Evolutionary conservation across 805 yeast species (phyloP), one percentile per base, ranked within the genome.

Genomic region (Sugiyamaella floridensis): DNA sequence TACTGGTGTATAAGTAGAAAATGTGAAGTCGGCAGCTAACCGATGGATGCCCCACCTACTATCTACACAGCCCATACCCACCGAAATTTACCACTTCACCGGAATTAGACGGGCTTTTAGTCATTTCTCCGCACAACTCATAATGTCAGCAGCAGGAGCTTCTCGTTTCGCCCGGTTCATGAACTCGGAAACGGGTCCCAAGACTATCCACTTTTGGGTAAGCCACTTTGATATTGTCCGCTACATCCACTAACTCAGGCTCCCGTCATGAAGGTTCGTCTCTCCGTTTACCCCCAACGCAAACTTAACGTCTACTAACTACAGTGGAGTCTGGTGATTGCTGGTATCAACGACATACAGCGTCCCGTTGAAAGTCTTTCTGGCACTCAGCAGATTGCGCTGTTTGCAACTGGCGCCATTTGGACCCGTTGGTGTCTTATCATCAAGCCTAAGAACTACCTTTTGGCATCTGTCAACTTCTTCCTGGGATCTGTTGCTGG

Each of bases 341-440:
- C 99, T 14, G 98, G 99, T 53, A 76, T 88, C 57, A 83, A 78
- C 64, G 99, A 92, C 70, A 73, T 85, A 57, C 76, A 80, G 58
- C 83, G 98, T 72, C 98, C 99, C 1, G 96, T 89, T 41, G 97
- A 92, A 64, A 83, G 84, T 63, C 76, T 92, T 48, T 83, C 93
- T 40, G 97, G 97, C 53, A 83, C 96, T 20, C 96, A 87, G 71
- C 90, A 86, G 72, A 67, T 81, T 44, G 95, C 98, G 1, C 76
- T 92, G 53, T 77, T 86, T 62, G 89, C 90, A 46, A 92, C 99
- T 1, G 99, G 97, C 51, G 81, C 81, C 50, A 89, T 92, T 63
- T 92, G 99, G 99, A 92, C 99, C 37, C 82, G 99, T 70, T 92
- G 98, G 98, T 89, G 97, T 14, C 80, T 90, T 71, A 93, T 90